These are phyloP conservation scores for Novymonas esmeraldas DNA, from an alignment of 208 protist species.

Conservation along the genomic window DNA sequence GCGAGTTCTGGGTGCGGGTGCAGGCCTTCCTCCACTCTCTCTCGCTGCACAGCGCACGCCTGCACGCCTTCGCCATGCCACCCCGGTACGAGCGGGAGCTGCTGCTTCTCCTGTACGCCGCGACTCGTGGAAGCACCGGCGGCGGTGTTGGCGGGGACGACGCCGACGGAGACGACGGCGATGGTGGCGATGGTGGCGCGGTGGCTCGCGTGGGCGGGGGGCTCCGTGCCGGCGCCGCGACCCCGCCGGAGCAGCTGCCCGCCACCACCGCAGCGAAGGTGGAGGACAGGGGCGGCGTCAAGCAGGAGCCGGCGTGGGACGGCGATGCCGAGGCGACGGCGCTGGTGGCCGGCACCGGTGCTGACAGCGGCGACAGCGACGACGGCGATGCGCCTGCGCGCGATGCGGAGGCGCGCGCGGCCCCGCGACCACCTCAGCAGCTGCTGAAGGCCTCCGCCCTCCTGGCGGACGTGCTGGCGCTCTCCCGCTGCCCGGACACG, in stretches of 20 bases:
- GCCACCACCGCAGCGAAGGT: constrained; percentile 1
- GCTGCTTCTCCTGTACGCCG: constrained; percentile 57
- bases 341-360: neutral
- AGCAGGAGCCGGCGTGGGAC: constrained; percentile 32
- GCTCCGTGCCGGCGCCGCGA: too few relatives aligned
- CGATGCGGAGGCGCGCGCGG: neutral
- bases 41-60: constrained; percentile 60
- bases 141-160: neutral
- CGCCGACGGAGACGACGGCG: neutral
- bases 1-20: constrained; percentile 75
- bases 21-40: constrained; percentile 69
- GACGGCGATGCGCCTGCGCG: too few relatives aligned
- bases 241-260: too few relatives aligned
- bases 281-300: constrained; percentile 4
- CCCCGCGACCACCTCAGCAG: constrained; percentile 9
- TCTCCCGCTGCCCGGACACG: constrained; percentile 37
- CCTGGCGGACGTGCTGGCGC: constrained; percentile 42
- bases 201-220: neutral
- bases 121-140: constrained; percentile 20
- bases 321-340: constrained; percentile 3
- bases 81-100: constrained; percentile 78
- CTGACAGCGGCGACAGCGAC: constrained; percentile 17
- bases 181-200: neutral
- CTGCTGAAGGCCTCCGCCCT: constrained; percentile 33
- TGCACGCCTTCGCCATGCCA: constrained; percentile 57